Evolutionary conservation across 2,329 filamentous ascomycete genomes (phyloP).

Genomic region (Colletotrichum aenigma): DNA sequence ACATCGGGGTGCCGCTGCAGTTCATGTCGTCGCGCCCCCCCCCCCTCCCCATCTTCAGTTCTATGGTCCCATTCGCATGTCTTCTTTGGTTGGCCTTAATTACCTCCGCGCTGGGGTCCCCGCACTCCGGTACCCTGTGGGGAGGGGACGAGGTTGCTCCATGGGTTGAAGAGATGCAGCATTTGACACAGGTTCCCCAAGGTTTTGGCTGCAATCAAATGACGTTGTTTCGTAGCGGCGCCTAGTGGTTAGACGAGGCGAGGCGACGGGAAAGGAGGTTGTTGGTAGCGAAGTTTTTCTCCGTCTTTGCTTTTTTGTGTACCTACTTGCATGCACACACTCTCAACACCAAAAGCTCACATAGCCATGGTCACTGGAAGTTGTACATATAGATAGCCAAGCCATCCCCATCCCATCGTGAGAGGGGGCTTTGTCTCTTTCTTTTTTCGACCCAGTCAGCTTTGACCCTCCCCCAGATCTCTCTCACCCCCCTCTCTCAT

Average conservation of each 20-base stretch:
- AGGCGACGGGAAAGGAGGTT: not conserved
- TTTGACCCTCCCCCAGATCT: not conserved
- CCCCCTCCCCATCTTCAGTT: not conserved
- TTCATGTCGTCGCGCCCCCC: not conserved
- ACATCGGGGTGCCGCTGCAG: not conserved
- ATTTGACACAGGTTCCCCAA: slow-evolving; percentile 7
- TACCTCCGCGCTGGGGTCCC: slow-evolving; percentile 17
- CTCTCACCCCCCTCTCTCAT: not conserved
- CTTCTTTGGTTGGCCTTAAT: not conserved
- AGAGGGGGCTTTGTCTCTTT: not conserved
- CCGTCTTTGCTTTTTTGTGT: not conserved
- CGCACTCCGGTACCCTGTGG: slow-evolving; percentile 2
- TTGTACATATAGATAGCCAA: slow-evolving; percentile 1
- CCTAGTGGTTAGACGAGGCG: not conserved
- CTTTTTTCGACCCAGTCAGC: not conserved
- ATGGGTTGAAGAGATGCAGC: slow-evolving; percentile 1
- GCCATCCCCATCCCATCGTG: not conserved
- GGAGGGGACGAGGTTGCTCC: not conserved
- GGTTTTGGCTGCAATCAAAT: slow-evolving; percentile 5
- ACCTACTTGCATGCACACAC: not conserved
- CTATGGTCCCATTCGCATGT: not conserved
- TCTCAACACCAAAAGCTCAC: slow-evolving; percentile 1
- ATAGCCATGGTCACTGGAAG: not conserved
- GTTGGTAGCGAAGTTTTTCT: not conserved
- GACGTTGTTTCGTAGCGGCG: slow-evolving; percentile 1